Base-by-base conservation (phyloP, 1,284 basidiomycete species). In the Melampsora abietis-canadensis region DNA sequence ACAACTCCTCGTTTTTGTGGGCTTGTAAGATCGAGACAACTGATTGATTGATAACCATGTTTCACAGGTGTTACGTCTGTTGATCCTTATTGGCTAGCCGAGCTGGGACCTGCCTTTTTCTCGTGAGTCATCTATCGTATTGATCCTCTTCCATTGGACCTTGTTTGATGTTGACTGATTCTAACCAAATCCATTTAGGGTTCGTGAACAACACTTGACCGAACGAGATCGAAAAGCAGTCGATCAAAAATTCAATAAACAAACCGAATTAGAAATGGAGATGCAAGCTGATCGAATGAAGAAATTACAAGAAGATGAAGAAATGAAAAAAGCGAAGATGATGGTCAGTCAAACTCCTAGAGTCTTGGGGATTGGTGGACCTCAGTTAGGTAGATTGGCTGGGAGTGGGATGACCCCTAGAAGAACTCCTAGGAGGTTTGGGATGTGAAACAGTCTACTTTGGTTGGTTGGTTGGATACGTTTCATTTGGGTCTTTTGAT, bases 11-110 rank as follows among this genome's bases (percentile, higher is more conserved):
- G 51, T 48, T 44, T 48, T 60, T 54, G 6, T 6, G 14, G 48
- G 0, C 21, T 27, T 57, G 8, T 54, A 21, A n/a, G 51, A 21
- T 21, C 19, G 7, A 2, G 17, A 27, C 17, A 57, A 21, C n/a
- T 21, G 1, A 57, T 21, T 21, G 7, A 57, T 57, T 4, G 15
- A 24, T 10, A 15, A 40, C 21, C 63, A 19, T 19, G n/a, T 76
- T 81, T 82, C 85, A 79, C 95, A 97, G 83, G 95, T 96, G 94
- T 98, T 17, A 96, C 94, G 0, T 89, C 94, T 0, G 91, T 97
- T 72, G 92, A 97, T 80, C 89, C 94, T 3, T 92, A 93, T 82
- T 97, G 94, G 94, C 87, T 97, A 44, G 92, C 80, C 59, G 80
- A 81, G 44, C 75, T 80, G n/a, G 79, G 79, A 66, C 62, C 67